Conservation (phyloP, 305 asterid species). For the Ajuga reptans region DNA sequence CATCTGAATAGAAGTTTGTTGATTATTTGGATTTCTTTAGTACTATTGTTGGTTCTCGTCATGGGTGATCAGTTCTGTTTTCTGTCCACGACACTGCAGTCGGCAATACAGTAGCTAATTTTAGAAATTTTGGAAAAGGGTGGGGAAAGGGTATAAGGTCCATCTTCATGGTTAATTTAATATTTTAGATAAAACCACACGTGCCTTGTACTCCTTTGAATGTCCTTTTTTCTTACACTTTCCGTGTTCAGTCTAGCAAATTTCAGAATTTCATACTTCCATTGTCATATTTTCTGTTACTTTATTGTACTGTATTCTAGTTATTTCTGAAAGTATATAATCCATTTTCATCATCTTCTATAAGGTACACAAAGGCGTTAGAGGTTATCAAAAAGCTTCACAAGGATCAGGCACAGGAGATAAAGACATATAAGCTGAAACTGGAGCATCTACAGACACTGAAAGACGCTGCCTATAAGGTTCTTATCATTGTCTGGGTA, state of each 20-base stretch:
- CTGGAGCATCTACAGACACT: conserved; percentile 85
- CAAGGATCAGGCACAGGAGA: conserved; percentile 92
- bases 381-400: conserved; percentile 96
- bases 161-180: background rate
- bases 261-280: background rate
- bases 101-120: background rate
- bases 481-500: conserved; percentile 22
- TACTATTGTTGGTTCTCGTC: background rate
- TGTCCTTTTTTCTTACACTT: conserved; percentile 4
- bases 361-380: conserved; percentile 94
- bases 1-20: background rate
- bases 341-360: conserved; percentile 20
- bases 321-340: conserved; percentile 10
- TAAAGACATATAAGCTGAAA: conserved; percentile 77
- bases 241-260: background rate
- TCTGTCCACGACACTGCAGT: background rate
- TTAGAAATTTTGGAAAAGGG: background rate
- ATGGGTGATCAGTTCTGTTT: background rate
- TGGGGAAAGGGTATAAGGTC: background rate
- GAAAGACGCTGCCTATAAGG: conserved; percentile 93
- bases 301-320: background rate
- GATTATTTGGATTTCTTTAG: background rate
- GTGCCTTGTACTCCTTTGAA: background rate
- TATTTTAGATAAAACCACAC: background rate
- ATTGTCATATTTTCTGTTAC: background rate